phyloP scores from a whole-genome alignment of 2,329 filamentous ascomycete genomes.

The Verticillium dahliae region DNA sequence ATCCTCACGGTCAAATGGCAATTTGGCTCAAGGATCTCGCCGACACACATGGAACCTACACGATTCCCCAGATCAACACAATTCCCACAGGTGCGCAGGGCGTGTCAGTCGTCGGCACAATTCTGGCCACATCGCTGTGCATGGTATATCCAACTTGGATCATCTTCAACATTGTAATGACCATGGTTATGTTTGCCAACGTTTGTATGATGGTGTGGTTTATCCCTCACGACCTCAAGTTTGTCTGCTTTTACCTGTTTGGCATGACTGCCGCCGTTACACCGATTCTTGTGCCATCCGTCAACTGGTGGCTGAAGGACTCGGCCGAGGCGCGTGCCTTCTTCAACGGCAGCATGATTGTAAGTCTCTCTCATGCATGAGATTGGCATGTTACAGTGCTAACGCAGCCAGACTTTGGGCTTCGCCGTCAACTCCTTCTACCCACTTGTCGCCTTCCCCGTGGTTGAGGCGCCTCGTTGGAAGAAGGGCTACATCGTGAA shows the following conservation, averaged over 20 bases:
- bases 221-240: slow-evolving; percentile 12
- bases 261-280: slow-evolving; percentile 16
- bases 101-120: slow-evolving; percentile 17
- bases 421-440: slow-evolving; percentile 14
- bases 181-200: slow-evolving; percentile 13
- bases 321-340: slow-evolving; percentile 15
- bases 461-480: slow-evolving; percentile 14
- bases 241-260: slow-evolving; percentile 14
- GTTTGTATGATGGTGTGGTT: slow-evolving; percentile 12
- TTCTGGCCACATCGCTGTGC: slow-evolving; percentile 20
- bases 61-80: slow-evolving; percentile 14
- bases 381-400: background rate
- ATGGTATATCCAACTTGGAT: slow-evolving; percentile 25
- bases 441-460: slow-evolving; percentile 12
- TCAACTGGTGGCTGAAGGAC: slow-evolving; percentile 17
- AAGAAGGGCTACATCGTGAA: slow-evolving; percentile 16
- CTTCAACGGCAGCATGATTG: slow-evolving; percentile 14
- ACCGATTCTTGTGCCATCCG: slow-evolving; percentile 15
- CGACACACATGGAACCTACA: slow-evolving; percentile 10
- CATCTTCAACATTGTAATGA: slow-evolving; percentile 17
- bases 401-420: slow-evolving; percentile 9
- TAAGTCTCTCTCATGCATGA: background rate
- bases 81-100: slow-evolving; percentile 17
- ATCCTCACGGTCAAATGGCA: slow-evolving; percentile 12
- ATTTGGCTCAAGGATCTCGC: slow-evolving; percentile 14